Evolutionary conservation across 176 grass and related monocot genomes (phyloP), one percentile per base, ranked within the genome.

Genomic region (Cenchrus americanus): DNA sequence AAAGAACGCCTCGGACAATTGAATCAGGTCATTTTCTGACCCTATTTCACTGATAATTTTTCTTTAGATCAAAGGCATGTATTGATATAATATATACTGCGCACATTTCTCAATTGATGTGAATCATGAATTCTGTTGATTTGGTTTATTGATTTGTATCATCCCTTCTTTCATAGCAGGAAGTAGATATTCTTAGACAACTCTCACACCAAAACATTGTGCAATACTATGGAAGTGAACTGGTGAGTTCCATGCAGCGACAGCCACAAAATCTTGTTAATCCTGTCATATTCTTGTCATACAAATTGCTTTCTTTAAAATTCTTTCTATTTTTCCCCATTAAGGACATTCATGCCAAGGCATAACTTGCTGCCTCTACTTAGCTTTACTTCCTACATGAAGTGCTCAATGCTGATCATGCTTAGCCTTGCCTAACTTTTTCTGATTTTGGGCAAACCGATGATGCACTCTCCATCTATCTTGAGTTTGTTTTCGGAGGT

Each of bases 1-100:
- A 99, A 86, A 94, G 96, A 99, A 92, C 87, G 89, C 73, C 89
- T 99, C 64, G 96, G 86, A 55, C 96, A 99, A 83, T 85, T 99
- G 53, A 96, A 86, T 77, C 93, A 99, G 93, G 96, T 88, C 73
- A 74, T 86, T 61, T 77, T 75, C 62, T 72, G 71, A 23, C 15
- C 80, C 42, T 44, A 60, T 85, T 75, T 77, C 34, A 44, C 49
- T 85, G 59, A 81, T 54, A 52, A 60, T 34, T 13, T 46, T 30
- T 68, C 54, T 83, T 23, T 50, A 7, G 34, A 42, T 85, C 83
- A 8, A 30, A 71, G 78, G 14, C 68, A 60, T 42, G 6, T 80
- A 30, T 69, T 78, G 30, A 52, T 27, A 49, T 44, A 72, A 60
- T 22, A 42, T 21, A 6, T 49, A 61, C 27, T 8, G 53, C 52